Evolutionary conservation across 2,329 filamentous ascomycete species (phyloP).

Genomic region (Aspergillus flavus): DNA sequence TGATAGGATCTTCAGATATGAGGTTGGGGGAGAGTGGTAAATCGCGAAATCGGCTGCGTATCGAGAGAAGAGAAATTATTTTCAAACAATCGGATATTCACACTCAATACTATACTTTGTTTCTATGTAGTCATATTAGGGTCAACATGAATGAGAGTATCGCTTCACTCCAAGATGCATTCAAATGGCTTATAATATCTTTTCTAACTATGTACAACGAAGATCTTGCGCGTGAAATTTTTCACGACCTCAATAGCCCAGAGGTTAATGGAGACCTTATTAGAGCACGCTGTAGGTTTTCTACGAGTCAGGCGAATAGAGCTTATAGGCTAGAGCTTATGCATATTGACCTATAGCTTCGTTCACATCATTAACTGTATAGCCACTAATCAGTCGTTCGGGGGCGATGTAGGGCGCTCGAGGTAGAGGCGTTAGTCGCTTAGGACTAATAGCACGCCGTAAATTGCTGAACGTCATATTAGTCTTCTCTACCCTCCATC

Average conservation of each 20-base stretch:
- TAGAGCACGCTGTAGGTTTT: too few species aligned
- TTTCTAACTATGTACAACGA: too few species aligned
- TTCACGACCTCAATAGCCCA: not conserved
- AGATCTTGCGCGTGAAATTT: not conserved
- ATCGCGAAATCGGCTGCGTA: not conserved
- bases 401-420: too few species aligned
- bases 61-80: too few species aligned
- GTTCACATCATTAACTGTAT: too few species aligned
- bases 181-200: too few species aligned
- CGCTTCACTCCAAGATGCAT: too few species aligned
- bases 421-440: rapidly evolving
- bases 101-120: rapidly evolving
- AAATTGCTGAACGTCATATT: rapidly evolving
- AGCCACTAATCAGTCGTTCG: too few species aligned
- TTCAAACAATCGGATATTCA: too few species aligned
- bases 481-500: rapidly evolving
- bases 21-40: slow-evolving; percentile 58
- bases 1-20: slow-evolving; percentile 53
- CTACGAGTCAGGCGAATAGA: not conserved
- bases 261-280: not conserved
- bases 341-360: not conserved
- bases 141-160: too few species aligned
- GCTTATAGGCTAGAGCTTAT: not conserved
- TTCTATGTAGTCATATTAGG: rapidly evolving
- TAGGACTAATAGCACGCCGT: too few species aligned